Percentiles rank a stretch among this genome's conserved stretches.
phyloP scores from a whole-genome alignment of 768 basidiomycete species.

The Candolleomyces eurysporus region DNA sequence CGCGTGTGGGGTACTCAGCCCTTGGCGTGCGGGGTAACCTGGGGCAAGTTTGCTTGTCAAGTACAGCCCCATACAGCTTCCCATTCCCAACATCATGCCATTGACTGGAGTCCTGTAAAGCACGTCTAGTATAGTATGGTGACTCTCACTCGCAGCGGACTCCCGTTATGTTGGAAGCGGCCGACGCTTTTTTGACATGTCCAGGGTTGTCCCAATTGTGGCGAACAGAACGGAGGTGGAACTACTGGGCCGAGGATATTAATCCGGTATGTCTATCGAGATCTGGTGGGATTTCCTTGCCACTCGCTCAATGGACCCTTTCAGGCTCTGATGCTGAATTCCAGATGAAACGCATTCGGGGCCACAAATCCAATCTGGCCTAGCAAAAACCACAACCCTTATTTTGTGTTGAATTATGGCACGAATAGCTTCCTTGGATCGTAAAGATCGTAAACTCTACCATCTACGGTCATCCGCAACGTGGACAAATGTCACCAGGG shows the following conservation, averaged over 20 bases:
- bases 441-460: not conserved
- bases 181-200: no score
- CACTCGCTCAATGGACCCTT: not conserved
- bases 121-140: no score
- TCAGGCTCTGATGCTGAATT: not conserved
- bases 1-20: no score
- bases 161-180: no score
- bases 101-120: no score
- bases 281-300: not conserved
- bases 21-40: no score
- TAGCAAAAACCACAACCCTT: not conserved
- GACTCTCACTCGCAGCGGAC: no score
- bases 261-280: not conserved
- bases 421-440: not conserved
- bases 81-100: no score
- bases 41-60: no score
- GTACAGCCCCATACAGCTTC: no score
- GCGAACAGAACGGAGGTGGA: no score
- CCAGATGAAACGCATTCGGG: not conserved
- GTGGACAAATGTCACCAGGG: slow-evolving; percentile 7
- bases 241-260: not conserved
- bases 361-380: not conserved
- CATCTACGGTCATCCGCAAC: not conserved
- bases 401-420: not conserved
- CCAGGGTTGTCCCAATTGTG: no score